Percentiles rank a stretch among this genome's conserved stretches.
Evolutionary conservation across 1,284 basidiomycete species (phyloP).

Genomic region (Marasmius tenuissimus): DNA sequence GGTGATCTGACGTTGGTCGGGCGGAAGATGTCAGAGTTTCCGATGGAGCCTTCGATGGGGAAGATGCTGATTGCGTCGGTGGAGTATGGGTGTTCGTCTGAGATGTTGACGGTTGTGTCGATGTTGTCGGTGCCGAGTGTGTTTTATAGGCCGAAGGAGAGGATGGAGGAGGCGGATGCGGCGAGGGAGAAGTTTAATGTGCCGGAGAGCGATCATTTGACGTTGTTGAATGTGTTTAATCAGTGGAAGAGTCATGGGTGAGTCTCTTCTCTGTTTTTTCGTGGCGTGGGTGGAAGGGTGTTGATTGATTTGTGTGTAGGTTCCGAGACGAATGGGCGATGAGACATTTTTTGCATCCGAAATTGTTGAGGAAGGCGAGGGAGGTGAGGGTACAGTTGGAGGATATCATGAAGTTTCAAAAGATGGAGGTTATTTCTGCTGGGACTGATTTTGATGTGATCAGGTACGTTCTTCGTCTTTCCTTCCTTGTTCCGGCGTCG

Average conservation of each 20-base stretch:
- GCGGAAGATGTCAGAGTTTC: slow-evolving; percentile 98
- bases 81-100: slow-evolving; percentile 89
- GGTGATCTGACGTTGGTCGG: slow-evolving; percentile 94
- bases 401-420: slow-evolving; percentile 98
- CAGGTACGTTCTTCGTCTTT: slow-evolving; percentile 46
- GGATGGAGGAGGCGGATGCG: slow-evolving; percentile 95
- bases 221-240: slow-evolving; percentile 93
- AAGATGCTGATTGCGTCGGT: slow-evolving; percentile 98
- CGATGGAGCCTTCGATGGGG: slow-evolving; percentile 96
- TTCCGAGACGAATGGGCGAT: slow-evolving; percentile 93
- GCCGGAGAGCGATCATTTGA: slow-evolving; percentile 96
- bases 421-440: slow-evolving; percentile 87
- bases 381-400: slow-evolving; percentile 97
- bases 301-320: slow-evolving; percentile 34
- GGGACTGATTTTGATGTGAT: slow-evolving; percentile 96
- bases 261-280: slow-evolving; percentile 26
- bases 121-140: slow-evolving; percentile 98
- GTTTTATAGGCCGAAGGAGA: slow-evolving; percentile 93
- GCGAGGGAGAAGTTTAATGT: slow-evolving; percentile 98
- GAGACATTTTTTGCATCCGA: slow-evolving; percentile 95
- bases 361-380: slow-evolving; percentile 90
- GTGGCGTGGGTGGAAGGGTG: too few relatives aligned
- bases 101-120: slow-evolving; percentile 98
- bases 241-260: slow-evolving; percentile 97
- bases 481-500: not conserved